Evolutionary conservation across 2,329 filamentous ascomycete genomes (phyloP).

Genomic region (Mycogone perniciosa): DNA sequence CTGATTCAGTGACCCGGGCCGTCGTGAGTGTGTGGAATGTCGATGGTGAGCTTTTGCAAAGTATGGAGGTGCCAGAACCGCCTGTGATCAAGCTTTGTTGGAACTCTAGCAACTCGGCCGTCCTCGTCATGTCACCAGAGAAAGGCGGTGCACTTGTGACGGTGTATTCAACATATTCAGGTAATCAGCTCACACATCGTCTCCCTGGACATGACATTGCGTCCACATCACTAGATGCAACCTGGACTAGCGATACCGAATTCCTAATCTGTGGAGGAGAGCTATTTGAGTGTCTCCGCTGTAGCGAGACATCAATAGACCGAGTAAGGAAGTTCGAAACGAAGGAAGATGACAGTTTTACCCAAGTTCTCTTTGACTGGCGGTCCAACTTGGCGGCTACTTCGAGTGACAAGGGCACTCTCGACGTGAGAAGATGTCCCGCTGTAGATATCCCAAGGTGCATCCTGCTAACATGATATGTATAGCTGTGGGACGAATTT

Average conservation of each 20-base stretch:
- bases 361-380: conserved; percentile 51
- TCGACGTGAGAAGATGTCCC: conserved; percentile 47
- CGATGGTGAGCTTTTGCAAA: conserved; percentile 46
- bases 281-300: conserved; percentile 43
- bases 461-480: conserved; percentile 5
- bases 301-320: conserved; percentile 40
- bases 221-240: conserved; percentile 48
- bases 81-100: conserved; percentile 57
- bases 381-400: conserved; percentile 50
- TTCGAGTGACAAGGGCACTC: conserved; percentile 51
- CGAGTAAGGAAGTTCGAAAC: conserved; percentile 45
- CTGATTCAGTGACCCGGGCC: conserved; percentile 45
- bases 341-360: conserved; percentile 47
- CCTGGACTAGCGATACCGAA: conserved; percentile 53
- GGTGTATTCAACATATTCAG: conserved; percentile 41
- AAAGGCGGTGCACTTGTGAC: conserved; percentile 50
- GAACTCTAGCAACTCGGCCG: conserved; percentile 49
- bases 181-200: conserved; percentile 41
- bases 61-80: conserved; percentile 52
- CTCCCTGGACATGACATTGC: conserved; percentile 45
- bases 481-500: conserved; percentile 48
- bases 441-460: background rate
- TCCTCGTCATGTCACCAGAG: conserved; percentile 52
- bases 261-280: conserved; percentile 56
- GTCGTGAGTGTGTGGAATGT: conserved; percentile 51